Conservation (phyloP, 805 yeast species). For the Danielia oregonensis region DNA sequence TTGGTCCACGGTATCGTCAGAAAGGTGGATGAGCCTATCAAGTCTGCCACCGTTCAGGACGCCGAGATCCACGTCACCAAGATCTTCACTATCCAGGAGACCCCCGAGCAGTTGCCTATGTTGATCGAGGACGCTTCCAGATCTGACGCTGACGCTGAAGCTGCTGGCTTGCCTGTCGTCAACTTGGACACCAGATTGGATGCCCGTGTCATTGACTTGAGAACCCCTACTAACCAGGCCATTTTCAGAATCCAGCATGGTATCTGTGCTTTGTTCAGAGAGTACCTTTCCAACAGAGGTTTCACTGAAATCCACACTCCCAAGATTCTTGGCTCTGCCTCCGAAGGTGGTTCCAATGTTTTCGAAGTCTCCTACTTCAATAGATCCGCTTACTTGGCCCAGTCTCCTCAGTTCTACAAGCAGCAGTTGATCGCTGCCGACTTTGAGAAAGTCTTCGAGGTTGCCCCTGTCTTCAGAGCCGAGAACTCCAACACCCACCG, state of each 20-base stretch:
- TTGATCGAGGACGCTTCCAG: slow-evolving; percentile 95
- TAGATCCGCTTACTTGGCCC: slow-evolving; percentile 90
- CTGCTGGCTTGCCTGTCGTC: slow-evolving; percentile 86
- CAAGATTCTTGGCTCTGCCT: slow-evolving; percentile 88
- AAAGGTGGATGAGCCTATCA: slow-evolving; percentile 82
- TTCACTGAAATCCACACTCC: slow-evolving; percentile 97
- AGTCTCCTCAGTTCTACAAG: slow-evolving; percentile 96
- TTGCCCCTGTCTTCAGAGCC: slow-evolving; percentile 98
- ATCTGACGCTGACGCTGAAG: slow-evolving; percentile 91
- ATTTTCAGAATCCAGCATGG: slow-evolving; percentile 92
- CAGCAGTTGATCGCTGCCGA: slow-evolving; percentile 98
- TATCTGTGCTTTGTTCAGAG: slow-evolving; percentile 84
- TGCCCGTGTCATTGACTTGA: slow-evolving; percentile 89
- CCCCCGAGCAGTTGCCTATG: slow-evolving; percentile 91
- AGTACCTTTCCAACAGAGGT: slow-evolving; percentile 62
- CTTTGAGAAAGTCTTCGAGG: slow-evolving; percentile 92
- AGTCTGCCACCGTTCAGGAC: slow-evolving; percentile 87
- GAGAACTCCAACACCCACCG: slow-evolving; percentile 99
- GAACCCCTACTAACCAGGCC: slow-evolving; percentile 97
- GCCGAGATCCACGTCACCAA: slow-evolving; percentile 77
- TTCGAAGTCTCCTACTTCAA: slow-evolving; percentile 93
- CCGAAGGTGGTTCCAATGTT: slow-evolving; percentile 98
- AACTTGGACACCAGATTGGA: slow-evolving; percentile 96
- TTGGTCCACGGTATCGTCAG: slow-evolving; percentile 80
- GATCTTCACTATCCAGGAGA: slow-evolving; percentile 74